Percentiles rank a stretch among this genome's conserved stretches.
These are phyloP conservation scores for Venturiaceae sp. DNA, from an alignment of 2,329 filamentous ascomycete species.

Conservation along the genomic window DNA sequence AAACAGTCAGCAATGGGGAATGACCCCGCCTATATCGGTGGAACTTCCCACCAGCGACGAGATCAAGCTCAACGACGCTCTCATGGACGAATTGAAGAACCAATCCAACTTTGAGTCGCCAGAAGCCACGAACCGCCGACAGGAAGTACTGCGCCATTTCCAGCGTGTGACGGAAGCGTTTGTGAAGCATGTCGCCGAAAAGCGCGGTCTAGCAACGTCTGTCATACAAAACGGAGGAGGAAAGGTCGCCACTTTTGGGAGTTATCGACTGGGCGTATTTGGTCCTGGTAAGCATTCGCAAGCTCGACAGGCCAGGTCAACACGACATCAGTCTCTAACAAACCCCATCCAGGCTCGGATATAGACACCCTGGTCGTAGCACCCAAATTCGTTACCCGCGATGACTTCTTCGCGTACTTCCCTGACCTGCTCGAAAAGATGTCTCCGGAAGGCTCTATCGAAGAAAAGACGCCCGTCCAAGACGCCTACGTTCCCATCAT, in stretches of 20 bases:
- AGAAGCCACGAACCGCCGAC: slow-evolving; percentile 78
- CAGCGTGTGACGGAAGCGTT: slow-evolving; percentile 79
- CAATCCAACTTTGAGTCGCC: slow-evolving; percentile 88
- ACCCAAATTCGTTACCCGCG: slow-evolving; percentile 76
- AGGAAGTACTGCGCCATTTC: slow-evolving; percentile 62
- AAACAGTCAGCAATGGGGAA: slow-evolving; percentile 47
- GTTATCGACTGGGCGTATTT: slow-evolving; percentile 87
- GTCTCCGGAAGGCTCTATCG: slow-evolving; percentile 68
- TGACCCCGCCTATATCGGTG: slow-evolving; percentile 76
- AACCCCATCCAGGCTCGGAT: slow-evolving; percentile 61
- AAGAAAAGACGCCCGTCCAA: slow-evolving; percentile 73
- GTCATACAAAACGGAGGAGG: slow-evolving; percentile 78
- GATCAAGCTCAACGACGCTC: slow-evolving; percentile 62
- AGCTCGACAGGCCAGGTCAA: too few species aligned
- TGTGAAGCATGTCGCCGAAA: slow-evolving; percentile 67
- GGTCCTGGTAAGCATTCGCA: slow-evolving; percentile 44
- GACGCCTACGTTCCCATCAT: slow-evolving; percentile 96
- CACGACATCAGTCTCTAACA: too few species aligned
- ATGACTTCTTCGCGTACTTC: slow-evolving; percentile 88
- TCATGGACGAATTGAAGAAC: slow-evolving; percentile 74
- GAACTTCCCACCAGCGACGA: slow-evolving; percentile 69
- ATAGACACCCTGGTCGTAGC: slow-evolving; percentile 93
- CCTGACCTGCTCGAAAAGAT: slow-evolving; percentile 69
- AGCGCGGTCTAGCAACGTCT: slow-evolving; percentile 63
- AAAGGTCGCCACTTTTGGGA: slow-evolving; percentile 93